A percentile compares a stretch with the other conserved stretches of the same genome.
These are phyloP conservation scores for Suillus spraguei DNA, from an alignment of 768 basidiomycete genomes.

Conservation along the genomic window DNA sequence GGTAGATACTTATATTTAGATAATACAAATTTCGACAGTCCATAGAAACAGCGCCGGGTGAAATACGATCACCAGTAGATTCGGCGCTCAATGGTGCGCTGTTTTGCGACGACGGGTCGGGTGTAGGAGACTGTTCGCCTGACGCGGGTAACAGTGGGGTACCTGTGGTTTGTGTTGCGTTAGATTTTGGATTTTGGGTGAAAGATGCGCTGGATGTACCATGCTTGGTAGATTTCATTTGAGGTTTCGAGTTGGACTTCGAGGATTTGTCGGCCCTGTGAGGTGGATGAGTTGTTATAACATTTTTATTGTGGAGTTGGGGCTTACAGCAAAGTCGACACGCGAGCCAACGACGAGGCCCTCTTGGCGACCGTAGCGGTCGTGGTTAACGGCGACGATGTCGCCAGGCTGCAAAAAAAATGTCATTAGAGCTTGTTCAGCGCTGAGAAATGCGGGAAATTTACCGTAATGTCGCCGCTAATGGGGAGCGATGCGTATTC, in stretches of 20 bases:
- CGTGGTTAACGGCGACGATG: constrained; percentile 75
- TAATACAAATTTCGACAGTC: constrained; percentile 36
- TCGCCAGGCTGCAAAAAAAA: constrained; percentile 69
- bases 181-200: constrained; percentile 10
- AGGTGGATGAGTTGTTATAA: constrained; percentile 6
- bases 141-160: constrained; percentile 79
- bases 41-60: constrained; percentile 12
- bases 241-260: constrained; percentile 75
- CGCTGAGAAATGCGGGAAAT: constrained; percentile 11
- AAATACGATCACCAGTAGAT: constrained; percentile 65
- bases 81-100: constrained; percentile 69
- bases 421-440: constrained; percentile 10
- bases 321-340: constrained; percentile 64
- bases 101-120: constrained; percentile 47
- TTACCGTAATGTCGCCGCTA: constrained; percentile 40
- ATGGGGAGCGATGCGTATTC: constrained; percentile 26
- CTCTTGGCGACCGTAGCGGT: constrained; percentile 63
- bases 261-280: constrained; percentile 78
- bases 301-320: background rate
- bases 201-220: constrained; percentile 38
- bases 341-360: constrained; percentile 81
- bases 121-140: constrained; percentile 69
- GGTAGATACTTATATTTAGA: constrained; percentile 25
- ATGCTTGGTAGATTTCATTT: constrained; percentile 67
- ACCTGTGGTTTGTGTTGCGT: constrained; percentile 42